Percentiles rank a stretch among this genome's conserved stretches.
Evolutionary conservation across 2,329 filamentous ascomycete genomes (phyloP).

Genomic region (Cryphonectria japonica): DNA sequence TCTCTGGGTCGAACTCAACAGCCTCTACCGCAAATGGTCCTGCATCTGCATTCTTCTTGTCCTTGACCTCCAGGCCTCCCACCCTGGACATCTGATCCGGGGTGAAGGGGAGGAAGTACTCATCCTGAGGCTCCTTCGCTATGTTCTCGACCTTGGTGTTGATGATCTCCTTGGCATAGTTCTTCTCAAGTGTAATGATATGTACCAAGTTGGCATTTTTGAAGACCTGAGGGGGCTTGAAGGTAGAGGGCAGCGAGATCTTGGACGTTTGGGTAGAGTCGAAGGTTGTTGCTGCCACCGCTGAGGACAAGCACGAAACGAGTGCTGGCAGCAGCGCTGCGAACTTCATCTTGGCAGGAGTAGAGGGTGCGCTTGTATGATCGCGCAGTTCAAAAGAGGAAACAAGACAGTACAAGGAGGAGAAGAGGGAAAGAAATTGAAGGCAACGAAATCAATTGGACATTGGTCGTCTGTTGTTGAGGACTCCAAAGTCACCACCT

Average conservation of each 20-base stretch:
- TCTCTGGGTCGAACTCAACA: conserved; percentile 66
- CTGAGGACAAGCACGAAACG: conserved; percentile 59
- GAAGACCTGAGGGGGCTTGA: conserved; percentile 88
- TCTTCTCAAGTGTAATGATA: conserved; percentile 90
- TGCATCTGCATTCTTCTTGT: conserved; percentile 78
- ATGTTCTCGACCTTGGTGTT: conserved; percentile 95
- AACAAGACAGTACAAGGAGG: conserved; percentile 1
- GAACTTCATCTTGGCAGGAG: conserved; percentile 48
- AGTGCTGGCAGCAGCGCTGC: conserved; percentile 60
- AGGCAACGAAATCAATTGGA: conserved; percentile 29
- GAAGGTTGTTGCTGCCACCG: conserved; percentile 45
- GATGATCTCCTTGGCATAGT: conserved; percentile 84
- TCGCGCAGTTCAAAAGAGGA: conserved; percentile 30
- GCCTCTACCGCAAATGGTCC: conserved; percentile 71
- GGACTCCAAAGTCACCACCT: conserved; percentile 11
- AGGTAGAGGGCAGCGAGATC: conserved; percentile 64
- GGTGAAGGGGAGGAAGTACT: conserved; percentile 91
- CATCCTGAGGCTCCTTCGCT: conserved; percentile 74
- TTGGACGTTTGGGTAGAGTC: conserved; percentile 56
- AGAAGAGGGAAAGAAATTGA: conserved; percentile 15
- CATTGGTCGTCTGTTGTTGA: conserved; percentile 30
- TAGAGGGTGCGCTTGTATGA: conserved; percentile 34
- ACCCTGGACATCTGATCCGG: conserved; percentile 73
- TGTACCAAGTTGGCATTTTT: conserved; percentile 92
- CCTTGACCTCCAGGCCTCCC: conserved; percentile 87